phyloP scores from a whole-genome alignment of 2,329 filamentous ascomycete genomes.

The Xylariaceae sp. region DNA sequence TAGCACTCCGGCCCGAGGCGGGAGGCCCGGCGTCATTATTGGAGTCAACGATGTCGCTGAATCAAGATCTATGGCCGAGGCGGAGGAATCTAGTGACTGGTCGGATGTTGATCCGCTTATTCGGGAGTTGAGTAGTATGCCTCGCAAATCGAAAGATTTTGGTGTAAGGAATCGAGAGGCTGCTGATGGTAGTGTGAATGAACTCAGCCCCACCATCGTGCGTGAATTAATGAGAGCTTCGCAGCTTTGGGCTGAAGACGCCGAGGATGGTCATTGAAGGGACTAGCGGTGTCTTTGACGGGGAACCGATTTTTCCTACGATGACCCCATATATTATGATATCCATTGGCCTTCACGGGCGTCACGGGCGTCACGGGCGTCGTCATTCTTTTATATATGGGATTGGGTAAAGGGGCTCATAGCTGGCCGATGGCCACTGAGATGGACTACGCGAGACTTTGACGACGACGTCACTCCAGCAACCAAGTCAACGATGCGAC shows the following conservation, averaged over 20 bases:
- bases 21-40: background rate
- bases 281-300: background rate
- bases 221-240: slow-evolving; percentile 19
- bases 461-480: background rate
- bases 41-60: background rate
- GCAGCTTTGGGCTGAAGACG: slow-evolving; percentile 8
- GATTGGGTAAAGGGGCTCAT: background rate
- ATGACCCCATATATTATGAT: background rate
- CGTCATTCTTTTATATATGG: background rate
- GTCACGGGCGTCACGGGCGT: background rate
- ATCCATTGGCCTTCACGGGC: background rate
- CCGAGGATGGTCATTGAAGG: background rate
- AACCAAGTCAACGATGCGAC: background rate
- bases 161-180: background rate
- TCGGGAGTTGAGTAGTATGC: slow-evolving; percentile 8
- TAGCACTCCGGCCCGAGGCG: background rate
- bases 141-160: slow-evolving; percentile 10
- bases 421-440: background rate
- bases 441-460: background rate
- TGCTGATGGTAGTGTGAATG: background rate
- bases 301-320: background rate
- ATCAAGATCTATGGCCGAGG: background rate
- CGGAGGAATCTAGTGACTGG: slow-evolving; percentile 4
- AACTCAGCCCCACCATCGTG: slow-evolving; percentile 20
- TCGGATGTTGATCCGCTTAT: slow-evolving; percentile 16